Base-by-base conservation (phyloP, 495 filamentous ascomycete genomes). In the Talaromyces thailandensis region DNA sequence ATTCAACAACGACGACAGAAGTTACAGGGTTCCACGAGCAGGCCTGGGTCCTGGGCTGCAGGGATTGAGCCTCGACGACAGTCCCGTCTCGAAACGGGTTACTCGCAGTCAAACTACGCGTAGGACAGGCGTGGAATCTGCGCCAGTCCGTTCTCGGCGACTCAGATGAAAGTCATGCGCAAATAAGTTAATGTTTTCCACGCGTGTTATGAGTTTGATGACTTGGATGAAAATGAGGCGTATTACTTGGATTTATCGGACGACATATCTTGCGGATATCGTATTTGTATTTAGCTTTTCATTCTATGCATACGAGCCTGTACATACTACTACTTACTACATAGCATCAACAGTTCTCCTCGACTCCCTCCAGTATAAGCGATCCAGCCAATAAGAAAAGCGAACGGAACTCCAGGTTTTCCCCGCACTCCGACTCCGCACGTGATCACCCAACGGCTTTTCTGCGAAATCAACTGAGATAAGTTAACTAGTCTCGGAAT, bases 91-190 rank as follows among this genome's bases (percentile, higher is more conserved):
- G 28, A 70, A 71, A 18, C 75, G 75, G 26, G 67, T 77, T 58
- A 79, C 75, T 21, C 72, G 75, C 14, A 79, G 75, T 60, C 77
- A 78, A 62, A 75, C 73, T 16, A 67, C 74, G 58, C 66, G 68
- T 21, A 28, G 24, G 21, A 37, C 25, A n/a, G 59, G 59, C 14
- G 16, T 28, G 32, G 35, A 45, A n/a, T 0, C 18, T 25, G 57
- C 9, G 14, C 31, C 18, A 24, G 24, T 1, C 18, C 57, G 57
- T 21, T 45, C 40, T 50, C 40, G 59, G 26, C n/a, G 43, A 14
- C 11, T 45, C 8, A 26, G 35, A 14, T 59, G 23, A 59, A 0
- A 3, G 21, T 8, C 43, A 48, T 21, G n/a, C 43, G 6, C 16
- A 12, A 48, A 37, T 37, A 5, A n/a, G n/a, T n/a, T 35, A 12